These are phyloP conservation scores for Carpinus fangiana DNA, from an alignment of 306 rosid species.

Conservation along the genomic window DNA sequence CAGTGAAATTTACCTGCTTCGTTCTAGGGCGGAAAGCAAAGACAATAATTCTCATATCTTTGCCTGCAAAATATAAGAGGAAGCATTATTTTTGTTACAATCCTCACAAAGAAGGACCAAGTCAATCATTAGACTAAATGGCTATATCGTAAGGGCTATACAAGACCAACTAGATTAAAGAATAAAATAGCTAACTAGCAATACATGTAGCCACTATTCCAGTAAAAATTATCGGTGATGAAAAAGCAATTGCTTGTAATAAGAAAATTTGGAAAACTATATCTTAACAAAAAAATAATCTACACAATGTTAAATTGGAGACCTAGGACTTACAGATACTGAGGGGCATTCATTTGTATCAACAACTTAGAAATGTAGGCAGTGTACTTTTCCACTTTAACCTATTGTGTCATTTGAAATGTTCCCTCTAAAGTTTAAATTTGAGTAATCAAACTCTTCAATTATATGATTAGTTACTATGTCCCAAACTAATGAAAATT, in stretches of 20 bases:
- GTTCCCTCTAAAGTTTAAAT: too few species aligned
- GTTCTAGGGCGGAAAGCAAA: constrained; percentile 91
- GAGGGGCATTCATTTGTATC: too few species aligned
- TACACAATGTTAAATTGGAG: not conserved
- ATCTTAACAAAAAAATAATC: not conserved
- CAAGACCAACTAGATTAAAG: not conserved
- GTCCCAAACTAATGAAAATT: too few species aligned
- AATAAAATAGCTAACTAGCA: not conserved
- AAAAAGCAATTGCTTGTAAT: not conserved
- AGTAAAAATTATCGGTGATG: not conserved
- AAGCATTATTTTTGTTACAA: constrained; percentile 19
- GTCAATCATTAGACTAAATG: not conserved
- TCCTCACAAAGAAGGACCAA: constrained; percentile 6
- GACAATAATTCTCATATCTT: constrained; percentile 92
- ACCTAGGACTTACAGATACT: too few species aligned
- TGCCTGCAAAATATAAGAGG: constrained; percentile 58
- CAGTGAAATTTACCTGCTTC: constrained; percentile 67
- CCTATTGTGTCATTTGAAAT: too few species aligned
- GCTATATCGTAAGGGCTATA: not conserved
- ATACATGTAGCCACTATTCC: not conserved
- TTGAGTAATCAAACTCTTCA: too few species aligned
- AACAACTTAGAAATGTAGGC: too few species aligned
- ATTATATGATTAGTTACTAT: too few species aligned
- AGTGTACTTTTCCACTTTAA: too few species aligned
- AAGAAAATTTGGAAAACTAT: too few species aligned